Conservation (phyloP, 2,329 filamentous ascomycete genomes). For the Ceratocystis diversiconidia region DNA sequence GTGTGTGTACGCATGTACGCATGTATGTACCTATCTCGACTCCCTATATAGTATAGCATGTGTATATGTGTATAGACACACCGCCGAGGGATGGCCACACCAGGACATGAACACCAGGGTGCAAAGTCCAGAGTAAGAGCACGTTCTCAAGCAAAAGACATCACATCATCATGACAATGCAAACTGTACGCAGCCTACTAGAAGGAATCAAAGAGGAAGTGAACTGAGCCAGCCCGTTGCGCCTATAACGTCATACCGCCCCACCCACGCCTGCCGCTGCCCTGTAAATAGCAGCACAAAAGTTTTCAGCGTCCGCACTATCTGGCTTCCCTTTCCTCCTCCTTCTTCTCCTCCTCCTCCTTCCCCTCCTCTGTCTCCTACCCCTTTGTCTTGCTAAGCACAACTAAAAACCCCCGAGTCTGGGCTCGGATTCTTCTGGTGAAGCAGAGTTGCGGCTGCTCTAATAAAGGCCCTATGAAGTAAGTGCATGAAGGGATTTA, state of each 20-base stretch:
- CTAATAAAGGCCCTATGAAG: neutral
- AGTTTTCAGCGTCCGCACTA: neutral
- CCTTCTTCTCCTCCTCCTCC: no score
- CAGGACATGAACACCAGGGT: no score
- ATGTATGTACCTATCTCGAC: neutral
- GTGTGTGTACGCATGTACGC: neutral
- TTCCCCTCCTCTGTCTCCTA: neutral
- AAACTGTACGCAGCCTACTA: neutral
- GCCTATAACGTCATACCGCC: slow-evolving; percentile 15
- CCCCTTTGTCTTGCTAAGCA: neutral
- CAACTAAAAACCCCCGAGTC: neutral
- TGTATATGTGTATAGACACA: neutral
- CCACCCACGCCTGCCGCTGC: neutral
- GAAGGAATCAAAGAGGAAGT: slow-evolving; percentile 10
- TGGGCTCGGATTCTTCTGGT: neutral
- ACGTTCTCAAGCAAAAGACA: no score
- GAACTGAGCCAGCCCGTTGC: slow-evolving; percentile 1
- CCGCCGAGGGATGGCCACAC: neutral
- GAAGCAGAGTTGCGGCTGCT: neutral
- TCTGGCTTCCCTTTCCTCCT: neutral
- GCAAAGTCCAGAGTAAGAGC: no score
- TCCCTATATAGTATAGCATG: no score
- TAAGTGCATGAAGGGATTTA: neutral
- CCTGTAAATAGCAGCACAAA: slow-evolving; percentile 6
- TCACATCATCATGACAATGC: no score